phyloP scores from a whole-genome alignment of 768 basidiomycete genomes.

The Auricularia sp. region DNA sequence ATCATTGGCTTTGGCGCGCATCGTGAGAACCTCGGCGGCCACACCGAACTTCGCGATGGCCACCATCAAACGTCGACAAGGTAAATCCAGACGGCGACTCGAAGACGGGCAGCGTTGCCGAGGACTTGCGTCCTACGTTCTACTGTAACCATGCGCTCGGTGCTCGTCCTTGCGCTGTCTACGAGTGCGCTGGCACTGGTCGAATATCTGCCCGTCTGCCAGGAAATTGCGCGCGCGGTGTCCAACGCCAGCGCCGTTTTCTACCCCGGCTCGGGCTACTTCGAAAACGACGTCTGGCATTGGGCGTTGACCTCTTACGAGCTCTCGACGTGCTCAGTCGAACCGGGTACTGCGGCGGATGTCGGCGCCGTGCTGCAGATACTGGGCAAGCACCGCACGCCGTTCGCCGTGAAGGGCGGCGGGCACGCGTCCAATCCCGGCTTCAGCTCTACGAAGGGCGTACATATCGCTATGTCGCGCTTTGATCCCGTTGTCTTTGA shows the following conservation, averaged over 20 bases:
- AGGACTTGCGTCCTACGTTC: no score
- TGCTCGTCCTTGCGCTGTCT: no score
- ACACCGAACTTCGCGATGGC: no score
- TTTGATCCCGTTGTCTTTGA: conserved; percentile 18
- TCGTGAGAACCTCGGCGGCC: no score
- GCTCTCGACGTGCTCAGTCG: conserved; percentile 13
- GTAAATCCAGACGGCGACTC: no score
- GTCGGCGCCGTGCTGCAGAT: conserved; percentile 11
- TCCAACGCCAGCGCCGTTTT: conserved; percentile 8
- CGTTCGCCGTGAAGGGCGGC: conserved; percentile 23
- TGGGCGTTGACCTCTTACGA: conserved; percentile 7
- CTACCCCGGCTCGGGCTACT: conserved; percentile 8
- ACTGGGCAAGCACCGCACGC: conserved; percentile 8
- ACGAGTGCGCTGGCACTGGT: not conserved
- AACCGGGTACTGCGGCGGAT: conserved; percentile 13
- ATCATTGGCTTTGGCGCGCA: no score
- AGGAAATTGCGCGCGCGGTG: not conserved
- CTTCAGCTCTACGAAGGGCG: conserved; percentile 25
- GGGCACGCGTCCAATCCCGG: conserved; percentile 21
- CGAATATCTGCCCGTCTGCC: not conserved
- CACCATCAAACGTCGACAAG: no score
- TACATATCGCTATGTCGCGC: conserved; percentile 20
- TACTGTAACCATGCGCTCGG: no score
- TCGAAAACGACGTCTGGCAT: conserved; percentile 7
- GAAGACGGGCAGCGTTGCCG: no score